Conservation (phyloP, 805 yeast genomes). For the Scheffersomyces stipitis region DNA sequence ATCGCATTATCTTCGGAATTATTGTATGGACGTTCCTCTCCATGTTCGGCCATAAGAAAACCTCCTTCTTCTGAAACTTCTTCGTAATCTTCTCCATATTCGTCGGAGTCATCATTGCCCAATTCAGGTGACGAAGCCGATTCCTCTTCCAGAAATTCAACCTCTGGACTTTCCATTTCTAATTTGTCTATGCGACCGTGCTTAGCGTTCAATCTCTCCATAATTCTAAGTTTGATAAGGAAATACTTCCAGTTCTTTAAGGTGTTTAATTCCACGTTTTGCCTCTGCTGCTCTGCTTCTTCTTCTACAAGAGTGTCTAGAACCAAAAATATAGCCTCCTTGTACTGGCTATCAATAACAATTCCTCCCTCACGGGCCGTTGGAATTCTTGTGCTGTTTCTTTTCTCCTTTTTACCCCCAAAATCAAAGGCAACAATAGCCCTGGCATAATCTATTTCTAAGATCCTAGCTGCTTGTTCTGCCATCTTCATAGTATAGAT, state of each 20-base stretch:
- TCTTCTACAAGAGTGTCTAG: conserved; percentile 50
- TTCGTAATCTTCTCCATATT: conserved; percentile 3
- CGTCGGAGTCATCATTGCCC: conserved; percentile 4
- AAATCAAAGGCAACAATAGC: conserved; percentile 90
- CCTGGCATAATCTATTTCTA: conserved; percentile 77
- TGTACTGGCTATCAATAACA: conserved; percentile 62
- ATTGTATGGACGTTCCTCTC: no score
- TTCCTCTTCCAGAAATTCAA: conserved; percentile 3
- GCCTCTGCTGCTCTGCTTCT: conserved; percentile 45
- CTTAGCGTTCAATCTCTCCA: conserved; percentile 42
- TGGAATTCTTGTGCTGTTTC: conserved; percentile 38
- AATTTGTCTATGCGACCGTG: conserved; percentile 46
- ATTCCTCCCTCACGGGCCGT: conserved; percentile 74
- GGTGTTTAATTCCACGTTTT: conserved; percentile 48
- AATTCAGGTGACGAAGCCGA: conserved; percentile 6
- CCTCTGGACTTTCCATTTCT: conserved; percentile 6
- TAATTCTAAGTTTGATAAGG: conserved; percentile 49
- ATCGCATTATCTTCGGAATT: no score
- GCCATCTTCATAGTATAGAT: conserved; percentile 46
- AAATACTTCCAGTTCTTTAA: conserved; percentile 54
- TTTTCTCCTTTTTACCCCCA: conserved; percentile 25
- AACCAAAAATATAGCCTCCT: conserved; percentile 58
- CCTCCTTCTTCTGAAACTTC: conserved; percentile 7
- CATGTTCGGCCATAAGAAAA: conserved; percentile 4
- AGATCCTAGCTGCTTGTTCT: conserved; percentile 65